phyloP scores from a whole-genome alignment of 257 asterid genomes.

The Dorcoceras hygrometricum region DNA sequence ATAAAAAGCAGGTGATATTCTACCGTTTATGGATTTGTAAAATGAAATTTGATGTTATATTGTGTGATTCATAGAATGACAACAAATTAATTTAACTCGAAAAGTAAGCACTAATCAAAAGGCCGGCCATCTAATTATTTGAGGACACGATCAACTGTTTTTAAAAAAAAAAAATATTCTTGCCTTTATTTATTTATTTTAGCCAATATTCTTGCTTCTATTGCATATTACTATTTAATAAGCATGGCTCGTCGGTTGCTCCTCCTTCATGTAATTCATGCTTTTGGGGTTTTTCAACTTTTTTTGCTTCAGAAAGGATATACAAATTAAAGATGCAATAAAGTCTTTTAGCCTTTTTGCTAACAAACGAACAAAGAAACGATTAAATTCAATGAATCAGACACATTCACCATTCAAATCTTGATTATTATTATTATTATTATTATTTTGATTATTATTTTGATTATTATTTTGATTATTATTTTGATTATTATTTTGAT shows the following conservation, averaged over 20 bases:
- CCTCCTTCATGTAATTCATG: background rate
- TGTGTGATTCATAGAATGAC: background rate
- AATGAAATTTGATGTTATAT: background rate
- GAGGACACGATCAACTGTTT: no score
- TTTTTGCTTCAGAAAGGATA: background rate
- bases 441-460: no score
- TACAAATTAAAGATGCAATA: background rate
- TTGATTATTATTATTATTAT: no score
- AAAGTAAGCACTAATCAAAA: background rate
- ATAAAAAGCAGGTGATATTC: no score
- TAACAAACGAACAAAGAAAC: background rate
- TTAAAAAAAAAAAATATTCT: no score
- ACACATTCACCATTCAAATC: background rate
- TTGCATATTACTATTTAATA: no score
- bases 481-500: no score
- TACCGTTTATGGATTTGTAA: background rate
- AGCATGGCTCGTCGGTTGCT: background rate
- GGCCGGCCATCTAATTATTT: background rate
- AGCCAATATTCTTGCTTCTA: no score
- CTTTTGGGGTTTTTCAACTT: background rate
- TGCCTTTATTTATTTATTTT: no score
- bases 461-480: no score
- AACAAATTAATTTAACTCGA: background rate
- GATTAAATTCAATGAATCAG: background rate
- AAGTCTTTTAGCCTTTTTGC: background rate